Base-by-base conservation (phyloP, 306 rosid species). In the Glycine soja region DNA sequence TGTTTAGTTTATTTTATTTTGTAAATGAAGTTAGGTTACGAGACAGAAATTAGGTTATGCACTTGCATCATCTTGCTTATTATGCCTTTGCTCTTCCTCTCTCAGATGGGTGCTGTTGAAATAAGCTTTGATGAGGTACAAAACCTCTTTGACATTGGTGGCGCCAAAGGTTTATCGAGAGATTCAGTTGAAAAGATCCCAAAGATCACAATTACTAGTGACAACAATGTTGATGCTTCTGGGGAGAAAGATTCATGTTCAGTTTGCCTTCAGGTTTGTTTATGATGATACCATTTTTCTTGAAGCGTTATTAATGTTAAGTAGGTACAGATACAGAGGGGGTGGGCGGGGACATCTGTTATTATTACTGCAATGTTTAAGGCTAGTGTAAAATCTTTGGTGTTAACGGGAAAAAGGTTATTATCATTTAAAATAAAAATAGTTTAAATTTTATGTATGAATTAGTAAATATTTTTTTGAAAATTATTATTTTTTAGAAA, bases 191-290 rank as follows among this genome's bases (percentile, higher is more conserved):
- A 89, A 52, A 93, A 83, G 84, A 93, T 95, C 75, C 98, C 99
- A 77, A 90, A 88, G 81, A 88, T 93, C 84, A 74, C 24, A 58
- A 88, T 95, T 51, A 86, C 97, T 4, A 74, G 83, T 69, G 86
- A 89, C 72, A 87, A 90, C 70, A 88, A 83, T 46, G 72, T 84
- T 45, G 99, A 95, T 83, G 91, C 89, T 79, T 91, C 89, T 45
- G 98, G 98, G 6, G 88, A 91, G 53, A 85, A 79, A 87, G 93
- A 85, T 74, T 88, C 91, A 12, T 95, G 99, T 71, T 95, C 98
- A 18, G 97, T 95, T 36, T 95, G 99, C 83, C 97, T 93, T 81
- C 98, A 95, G 99, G 99, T 93, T 8, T 78, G 85, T 66, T 15
- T 15, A 4, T 57, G 52, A 34, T 48, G 52, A 4, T 30, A 32